Conservation (phyloP, 352 stramenopile species). For the Phytopythium aichiense region DNA sequence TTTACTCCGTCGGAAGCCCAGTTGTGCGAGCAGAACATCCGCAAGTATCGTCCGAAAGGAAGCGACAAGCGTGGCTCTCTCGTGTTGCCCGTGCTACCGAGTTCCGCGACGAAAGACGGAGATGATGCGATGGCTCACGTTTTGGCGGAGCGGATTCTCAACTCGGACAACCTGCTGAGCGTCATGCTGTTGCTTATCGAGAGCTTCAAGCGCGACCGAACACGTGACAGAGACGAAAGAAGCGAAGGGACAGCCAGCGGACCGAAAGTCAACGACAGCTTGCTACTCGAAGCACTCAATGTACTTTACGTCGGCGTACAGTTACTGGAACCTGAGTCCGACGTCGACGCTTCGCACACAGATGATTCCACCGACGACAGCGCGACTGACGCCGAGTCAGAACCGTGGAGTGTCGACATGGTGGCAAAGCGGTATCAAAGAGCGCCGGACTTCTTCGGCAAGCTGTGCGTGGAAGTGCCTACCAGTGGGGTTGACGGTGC, state of each 20-base stretch:
- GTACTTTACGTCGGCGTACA: slow-evolving; percentile 47
- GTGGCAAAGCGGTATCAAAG: slow-evolving; percentile 29
- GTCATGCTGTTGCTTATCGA: slow-evolving; percentile 40
- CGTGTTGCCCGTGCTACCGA: slow-evolving; percentile 31
- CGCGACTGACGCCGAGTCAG: too few species aligned
- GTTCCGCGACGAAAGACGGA: background rate
- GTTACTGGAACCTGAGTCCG: slow-evolving; percentile 7
- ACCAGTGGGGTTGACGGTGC: slow-evolving; percentile 1
- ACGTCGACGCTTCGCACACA: background rate
- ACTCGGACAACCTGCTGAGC: slow-evolving; percentile 40
- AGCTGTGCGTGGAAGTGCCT: slow-evolving; percentile 33
- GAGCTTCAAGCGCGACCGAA: slow-evolving; percentile 24
- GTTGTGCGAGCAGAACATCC: slow-evolving; percentile 70
- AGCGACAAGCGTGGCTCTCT: slow-evolving; percentile 6
- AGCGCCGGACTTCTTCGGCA: slow-evolving; percentile 31
- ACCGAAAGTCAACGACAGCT: slow-evolving; percentile 33
- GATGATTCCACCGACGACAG: too few species aligned
- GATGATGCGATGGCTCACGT: slow-evolving; percentile 10
- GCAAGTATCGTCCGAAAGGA: slow-evolving; percentile 26
- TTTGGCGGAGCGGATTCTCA: slow-evolving; percentile 40
- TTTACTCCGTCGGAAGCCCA: slow-evolving; percentile 74
- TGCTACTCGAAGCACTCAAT: slow-evolving; percentile 51
- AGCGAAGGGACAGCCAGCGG: slow-evolving; percentile 5
- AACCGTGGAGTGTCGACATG: slow-evolving; percentile 13
- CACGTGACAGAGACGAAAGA: background rate